A percentile compares a stretch with the other conserved stretches of the same genome.
phyloP scores from a whole-genome alignment of 2,329 filamentous ascomycete species.

The Coleophoma cylindrospora region DNA sequence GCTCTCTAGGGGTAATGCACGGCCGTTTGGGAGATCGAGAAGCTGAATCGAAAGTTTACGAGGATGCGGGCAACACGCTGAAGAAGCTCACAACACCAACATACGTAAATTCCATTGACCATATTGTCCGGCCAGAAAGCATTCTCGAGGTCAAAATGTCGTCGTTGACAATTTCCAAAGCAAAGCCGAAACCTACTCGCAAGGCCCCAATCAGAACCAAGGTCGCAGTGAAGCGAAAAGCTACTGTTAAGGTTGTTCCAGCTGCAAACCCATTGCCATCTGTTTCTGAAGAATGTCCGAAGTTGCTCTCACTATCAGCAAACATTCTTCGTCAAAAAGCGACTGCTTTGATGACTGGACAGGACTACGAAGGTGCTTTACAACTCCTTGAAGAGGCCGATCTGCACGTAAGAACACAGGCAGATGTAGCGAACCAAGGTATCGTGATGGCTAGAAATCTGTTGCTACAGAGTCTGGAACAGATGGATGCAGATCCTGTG shows the following conservation, averaged over 20 bases:
- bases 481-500: slow-evolving; percentile 74
- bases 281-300: slow-evolving; percentile 25
- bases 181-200: slow-evolving; percentile 28
- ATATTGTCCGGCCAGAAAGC: slow-evolving; percentile 11
- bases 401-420: slow-evolving; percentile 36
- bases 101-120: slow-evolving; percentile 16
- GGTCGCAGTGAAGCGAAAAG: slow-evolving; percentile 22
- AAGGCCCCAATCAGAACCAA: slow-evolving; percentile 23
- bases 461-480: slow-evolving; percentile 62
- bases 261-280: slow-evolving; percentile 11
- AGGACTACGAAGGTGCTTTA: slow-evolving; percentile 53
- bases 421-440: slow-evolving; percentile 42
- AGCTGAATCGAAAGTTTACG: slow-evolving; percentile 42
- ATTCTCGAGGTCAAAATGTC: slow-evolving; percentile 17
- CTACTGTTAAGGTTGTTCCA: slow-evolving; percentile 19
- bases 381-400: slow-evolving; percentile 46
- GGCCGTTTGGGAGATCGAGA: slow-evolving; percentile 39
- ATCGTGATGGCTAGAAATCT: slow-evolving; percentile 64
- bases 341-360: slow-evolving; percentile 35
- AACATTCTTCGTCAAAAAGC: slow-evolving; percentile 46
- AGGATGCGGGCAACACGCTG: slow-evolving; percentile 40
- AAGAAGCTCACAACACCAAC: slow-evolving; percentile 35
- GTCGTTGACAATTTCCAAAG: slow-evolving; percentile 23
- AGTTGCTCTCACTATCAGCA: slow-evolving; percentile 36
- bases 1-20: slow-evolving; percentile 50